A percentile compares a stretch with the other conserved stretches of the same genome.
phyloP scores from a whole-genome alignment of 2,329 filamentous ascomycete genomes.

The Paramyrothecium sp. region DNA sequence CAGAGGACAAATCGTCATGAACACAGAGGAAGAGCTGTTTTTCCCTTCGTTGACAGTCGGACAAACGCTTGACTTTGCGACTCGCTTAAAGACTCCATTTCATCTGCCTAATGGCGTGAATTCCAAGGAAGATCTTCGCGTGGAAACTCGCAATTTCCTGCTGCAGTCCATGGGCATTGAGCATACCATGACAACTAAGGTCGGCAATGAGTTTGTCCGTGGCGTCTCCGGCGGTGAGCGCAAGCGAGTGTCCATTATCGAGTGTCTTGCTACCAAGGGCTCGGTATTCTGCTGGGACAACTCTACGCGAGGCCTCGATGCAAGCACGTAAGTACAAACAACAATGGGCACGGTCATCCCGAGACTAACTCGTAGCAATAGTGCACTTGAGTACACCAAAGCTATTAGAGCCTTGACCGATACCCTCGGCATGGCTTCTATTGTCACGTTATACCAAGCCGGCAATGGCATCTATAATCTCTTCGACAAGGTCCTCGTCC shows the following conservation, averaged over 20 bases:
- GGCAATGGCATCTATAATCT: conserved; percentile 68
- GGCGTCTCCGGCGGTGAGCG: conserved; percentile 68
- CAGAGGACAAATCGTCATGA: conserved; percentile 62
- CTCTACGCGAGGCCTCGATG: conserved; percentile 63
- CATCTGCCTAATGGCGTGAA: conserved; percentile 41
- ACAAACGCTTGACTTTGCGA: conserved; percentile 70
- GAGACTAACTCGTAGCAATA: conserved; percentile 12
- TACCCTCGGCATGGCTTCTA: conserved; percentile 55
- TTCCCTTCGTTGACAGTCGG: conserved; percentile 71
- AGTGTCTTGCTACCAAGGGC: conserved; percentile 56
- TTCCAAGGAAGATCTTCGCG: conserved; percentile 42
- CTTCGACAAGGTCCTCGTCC: conserved; percentile 69
- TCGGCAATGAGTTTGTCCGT: conserved; percentile 65
- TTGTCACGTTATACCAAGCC: conserved; percentile 68
- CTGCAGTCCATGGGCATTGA: conserved; percentile 55
- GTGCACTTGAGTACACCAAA: conserved; percentile 58
- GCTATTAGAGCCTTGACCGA: conserved; percentile 64
- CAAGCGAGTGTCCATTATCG: conserved; percentile 68
- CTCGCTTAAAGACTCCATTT: conserved; percentile 54
- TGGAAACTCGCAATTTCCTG: conserved; percentile 50
- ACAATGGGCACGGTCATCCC: background rate
- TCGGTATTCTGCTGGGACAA: conserved; percentile 68
- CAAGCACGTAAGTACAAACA: conserved; percentile 46
- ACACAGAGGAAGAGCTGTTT: conserved; percentile 65
- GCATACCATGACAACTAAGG: conserved; percentile 63